phyloP scores from a whole-genome alignment of 768 basidiomycete species.

The Glaciozyma antarctica region DNA sequence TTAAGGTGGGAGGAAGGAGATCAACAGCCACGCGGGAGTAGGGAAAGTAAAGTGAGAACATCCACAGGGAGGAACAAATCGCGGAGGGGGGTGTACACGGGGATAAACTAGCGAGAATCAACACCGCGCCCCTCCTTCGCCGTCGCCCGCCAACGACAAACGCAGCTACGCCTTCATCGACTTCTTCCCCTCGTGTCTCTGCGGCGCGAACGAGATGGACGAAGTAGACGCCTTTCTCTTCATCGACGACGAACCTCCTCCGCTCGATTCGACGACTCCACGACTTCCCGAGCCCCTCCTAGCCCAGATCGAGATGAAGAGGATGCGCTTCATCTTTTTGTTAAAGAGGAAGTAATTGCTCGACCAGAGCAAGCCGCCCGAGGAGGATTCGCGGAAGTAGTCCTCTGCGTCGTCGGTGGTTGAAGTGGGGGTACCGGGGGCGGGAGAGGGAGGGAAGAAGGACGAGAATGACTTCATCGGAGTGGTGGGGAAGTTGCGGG shows the following conservation, averaged over 20 bases:
- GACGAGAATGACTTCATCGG: constrained; percentile 28
- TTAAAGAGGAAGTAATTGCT: constrained; percentile 94
- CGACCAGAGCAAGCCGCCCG: constrained; percentile 80
- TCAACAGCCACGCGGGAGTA: background rate
- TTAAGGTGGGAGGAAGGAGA: background rate
- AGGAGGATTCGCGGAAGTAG: constrained; percentile 13
- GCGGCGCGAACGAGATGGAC: constrained; percentile 14
- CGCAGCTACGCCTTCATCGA: background rate
- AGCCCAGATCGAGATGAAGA: constrained; percentile 59
- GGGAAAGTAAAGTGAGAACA: background rate
- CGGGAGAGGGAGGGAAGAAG: constrained; percentile 11
- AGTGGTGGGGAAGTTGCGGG: background rate
- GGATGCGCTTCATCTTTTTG: constrained; percentile 77
- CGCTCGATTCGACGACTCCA: background rate
- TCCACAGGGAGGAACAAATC: background rate
- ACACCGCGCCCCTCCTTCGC: background rate
- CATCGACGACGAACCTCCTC: constrained; percentile 9
- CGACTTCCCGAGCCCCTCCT: background rate
- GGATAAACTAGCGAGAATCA: background rate
- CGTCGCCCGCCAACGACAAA: background rate
- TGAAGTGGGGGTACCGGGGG: constrained; percentile 4
- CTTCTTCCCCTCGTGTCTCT: constrained; percentile 17
- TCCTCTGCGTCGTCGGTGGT: constrained; percentile 8
- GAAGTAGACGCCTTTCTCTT: constrained; percentile 27
- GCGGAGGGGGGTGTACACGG: background rate